Percentiles rank a stretch among this genome's conserved stretches.
Conservation (phyloP, 306 rosid species). For the Cucurbita moschata region DNA sequence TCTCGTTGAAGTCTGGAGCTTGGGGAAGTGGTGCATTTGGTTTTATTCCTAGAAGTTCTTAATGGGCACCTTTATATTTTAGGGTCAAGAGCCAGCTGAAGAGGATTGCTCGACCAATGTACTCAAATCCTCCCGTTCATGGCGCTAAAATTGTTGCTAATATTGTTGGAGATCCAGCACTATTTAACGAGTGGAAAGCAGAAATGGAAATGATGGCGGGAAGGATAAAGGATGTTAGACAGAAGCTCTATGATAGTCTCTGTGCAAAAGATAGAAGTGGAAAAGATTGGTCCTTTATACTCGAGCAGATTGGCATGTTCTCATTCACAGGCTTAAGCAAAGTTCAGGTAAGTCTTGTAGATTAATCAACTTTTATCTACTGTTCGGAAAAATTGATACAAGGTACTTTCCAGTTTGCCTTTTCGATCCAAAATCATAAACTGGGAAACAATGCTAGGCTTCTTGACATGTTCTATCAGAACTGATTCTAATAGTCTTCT, state of each 20-base stretch:
- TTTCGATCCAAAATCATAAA: not conserved
- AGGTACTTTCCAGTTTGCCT: not conserved
- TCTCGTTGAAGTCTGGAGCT: not conserved
- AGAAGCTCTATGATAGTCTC: conserved; percentile 58
- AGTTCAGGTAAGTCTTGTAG: conserved; percentile 42
- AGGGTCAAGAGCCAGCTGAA: conserved; percentile 95
- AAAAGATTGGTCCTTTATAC: conserved; percentile 95
- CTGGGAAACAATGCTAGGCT: not conserved
- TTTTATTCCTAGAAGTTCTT: not conserved
- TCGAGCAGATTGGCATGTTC: conserved; percentile 95
- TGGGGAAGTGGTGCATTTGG: not conserved
- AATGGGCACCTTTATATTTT: conserved; percentile 11
- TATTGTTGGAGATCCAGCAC: conserved; percentile 70
- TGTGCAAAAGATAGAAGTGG: conserved; percentile 77
- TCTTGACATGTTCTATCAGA: not conserved
- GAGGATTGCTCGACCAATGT: conserved; percentile 97
- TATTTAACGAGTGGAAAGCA: conserved; percentile 79
- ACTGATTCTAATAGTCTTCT: not conserved
- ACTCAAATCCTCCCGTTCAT: conserved; percentile 93
- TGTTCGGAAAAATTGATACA: not conserved
- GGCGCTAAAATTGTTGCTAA: conserved; percentile 93
- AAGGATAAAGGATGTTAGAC: conserved; percentile 82
- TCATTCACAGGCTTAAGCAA: conserved; percentile 82
- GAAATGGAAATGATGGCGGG: conserved; percentile 99
- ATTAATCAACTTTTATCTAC: not conserved